Percentiles rank a stretch among this genome's conserved stretches.
Conservation (phyloP, 1,139 yeast genomes). For the Ogataea hybrid region DNA sequence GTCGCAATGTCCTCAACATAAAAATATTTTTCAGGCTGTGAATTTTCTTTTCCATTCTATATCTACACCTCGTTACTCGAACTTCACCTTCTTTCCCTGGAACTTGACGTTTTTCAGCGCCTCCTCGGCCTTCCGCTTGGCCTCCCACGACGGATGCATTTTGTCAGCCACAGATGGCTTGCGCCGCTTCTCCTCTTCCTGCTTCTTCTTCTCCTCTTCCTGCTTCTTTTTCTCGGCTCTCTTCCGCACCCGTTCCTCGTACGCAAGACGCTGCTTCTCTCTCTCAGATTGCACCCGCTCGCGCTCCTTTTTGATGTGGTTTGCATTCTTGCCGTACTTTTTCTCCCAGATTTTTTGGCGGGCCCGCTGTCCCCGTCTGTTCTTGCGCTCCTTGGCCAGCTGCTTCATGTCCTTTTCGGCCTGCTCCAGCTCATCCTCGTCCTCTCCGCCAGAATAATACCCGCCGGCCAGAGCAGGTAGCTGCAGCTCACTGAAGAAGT, state of each 20-base stretch:
- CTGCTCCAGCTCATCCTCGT: constrained; percentile 39
- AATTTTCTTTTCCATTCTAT: not conserved
- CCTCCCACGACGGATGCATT: constrained; percentile 96
- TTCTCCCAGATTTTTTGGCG: constrained; percentile 95
- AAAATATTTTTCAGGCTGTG: constrained; percentile 2
- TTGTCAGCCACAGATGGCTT: constrained; percentile 28
- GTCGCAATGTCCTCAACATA: constrained; percentile 4
- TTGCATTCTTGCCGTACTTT: constrained; percentile 83
- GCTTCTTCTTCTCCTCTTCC: constrained; percentile 36
- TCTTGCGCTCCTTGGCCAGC: constrained; percentile 59
- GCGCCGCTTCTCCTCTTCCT: constrained; percentile 47
- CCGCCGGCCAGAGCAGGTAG: constrained; percentile 78
- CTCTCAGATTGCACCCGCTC: constrained; percentile 53
- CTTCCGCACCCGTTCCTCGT: constrained; percentile 69
- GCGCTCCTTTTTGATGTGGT: constrained; percentile 68
- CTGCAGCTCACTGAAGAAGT: constrained; percentile 41
- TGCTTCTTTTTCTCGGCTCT: constrained; percentile 53
- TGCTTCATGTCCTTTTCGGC: constrained; percentile 59
- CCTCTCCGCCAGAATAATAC: constrained; percentile 76
- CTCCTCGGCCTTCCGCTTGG: constrained; percentile 71
- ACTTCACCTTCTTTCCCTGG: constrained; percentile 79
- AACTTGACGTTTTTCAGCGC: constrained; percentile 64
- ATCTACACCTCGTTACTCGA: constrained; percentile 37
- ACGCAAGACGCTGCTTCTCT: constrained; percentile 59
- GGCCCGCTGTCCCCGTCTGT: constrained; percentile 95